Evolutionary conservation across 1,284 basidiomycete species (phyloP), one percentile per base, ranked within the genome.

Genomic region (Ustilago trichophora): DNA sequence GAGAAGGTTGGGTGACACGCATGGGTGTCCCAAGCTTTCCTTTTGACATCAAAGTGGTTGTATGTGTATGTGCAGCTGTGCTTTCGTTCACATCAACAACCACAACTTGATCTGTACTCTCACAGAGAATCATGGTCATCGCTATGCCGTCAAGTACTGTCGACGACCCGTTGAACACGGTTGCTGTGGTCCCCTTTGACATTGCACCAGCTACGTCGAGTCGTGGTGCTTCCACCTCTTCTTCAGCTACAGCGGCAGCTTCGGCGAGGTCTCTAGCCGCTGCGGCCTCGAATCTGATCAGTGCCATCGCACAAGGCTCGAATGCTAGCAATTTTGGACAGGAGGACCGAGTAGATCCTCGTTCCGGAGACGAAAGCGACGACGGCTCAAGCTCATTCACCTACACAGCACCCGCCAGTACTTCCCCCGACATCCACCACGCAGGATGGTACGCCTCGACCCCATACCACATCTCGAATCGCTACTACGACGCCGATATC

Each of bases 401-500:
- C 24, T 70, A 70, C 32, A 33, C 19, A 2, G 62, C 57, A 10
- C 49, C 53, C 9, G 11, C 42, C 13, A 25, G 16, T 10, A 4
- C 24, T 11, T 16, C n/a, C 27, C 12, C n/a, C 5, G 10, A 21
- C 12, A 4, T 27, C 27, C 19, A 33, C 4, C 48, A 52, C 13
- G 31, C 19, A 11, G 33, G 37, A 4, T 60, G 55, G 56, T 53
- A 53, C 26, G 31, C 40, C n/a, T 46, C 49, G 24, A 42, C 47
- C 3, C 51, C 72, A 0, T 76, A 71, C 45, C 65, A 58, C 44
- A 76, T 76, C 35, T 67, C 66, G 0, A 76, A 76, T 38, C 63
- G 72, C 3, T 76, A 76, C 66, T 76, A 76, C 26, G 59, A 69
- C 2, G 74, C 48, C 16, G 69, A 74, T 16, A 67, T 76, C 15